phyloP scores from a whole-genome alignment of 352 stramenopile species.

The Globisporangium nunn region DNA sequence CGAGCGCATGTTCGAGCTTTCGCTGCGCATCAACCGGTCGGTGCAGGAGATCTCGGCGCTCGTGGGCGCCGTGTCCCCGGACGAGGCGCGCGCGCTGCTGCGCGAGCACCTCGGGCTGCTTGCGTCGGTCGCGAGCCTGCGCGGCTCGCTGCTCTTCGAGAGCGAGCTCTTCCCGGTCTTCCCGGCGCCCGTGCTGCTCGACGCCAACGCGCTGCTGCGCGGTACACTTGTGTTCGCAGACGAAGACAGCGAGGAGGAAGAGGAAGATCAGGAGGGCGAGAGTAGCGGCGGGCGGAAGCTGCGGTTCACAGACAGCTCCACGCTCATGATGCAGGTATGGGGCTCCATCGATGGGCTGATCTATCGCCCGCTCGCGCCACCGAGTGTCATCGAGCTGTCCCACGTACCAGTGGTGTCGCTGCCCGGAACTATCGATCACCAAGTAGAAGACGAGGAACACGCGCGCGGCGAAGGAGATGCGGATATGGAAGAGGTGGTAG shows the following conservation, averaged over 20 bases:
- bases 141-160: constrained; percentile 76
- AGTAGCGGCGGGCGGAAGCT: neutral
- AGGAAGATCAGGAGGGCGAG: neutral
- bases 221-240: constrained; percentile 53
- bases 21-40: constrained; percentile 79
- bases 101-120: constrained; percentile 84
- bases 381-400: constrained; percentile 37
- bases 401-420: neutral
- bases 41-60: constrained; percentile 85
- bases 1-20: constrained; percentile 84
- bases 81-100: constrained; percentile 66
- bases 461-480: too few species aligned
- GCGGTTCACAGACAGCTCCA: constrained; percentile 47
- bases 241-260: neutral
- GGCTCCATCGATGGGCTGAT: constrained; percentile 75
- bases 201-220: constrained; percentile 67
- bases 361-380: constrained; percentile 67
- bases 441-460: neutral
- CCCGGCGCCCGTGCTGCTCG: constrained; percentile 66
- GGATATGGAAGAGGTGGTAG: too few species aligned
- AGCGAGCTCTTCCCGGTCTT: constrained; percentile 84
- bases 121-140: constrained; percentile 66
- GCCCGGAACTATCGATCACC: neutral
- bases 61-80: constrained; percentile 73
- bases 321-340: constrained; percentile 87